phyloP scores from a whole-genome alignment of 2,329 filamentous ascomycete species.

The Arthrobotrys iridis region DNA sequence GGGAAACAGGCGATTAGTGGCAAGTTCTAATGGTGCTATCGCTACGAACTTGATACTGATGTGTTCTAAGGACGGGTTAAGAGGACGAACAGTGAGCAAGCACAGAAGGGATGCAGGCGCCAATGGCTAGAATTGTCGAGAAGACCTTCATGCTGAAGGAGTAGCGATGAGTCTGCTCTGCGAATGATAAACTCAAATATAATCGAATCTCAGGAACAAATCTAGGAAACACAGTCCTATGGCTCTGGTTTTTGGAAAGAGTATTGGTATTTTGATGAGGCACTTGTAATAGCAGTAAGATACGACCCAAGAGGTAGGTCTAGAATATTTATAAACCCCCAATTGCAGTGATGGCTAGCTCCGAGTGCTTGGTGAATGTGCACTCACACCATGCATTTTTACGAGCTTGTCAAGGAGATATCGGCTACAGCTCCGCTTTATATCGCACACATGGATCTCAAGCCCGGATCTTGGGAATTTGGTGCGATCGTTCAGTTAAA shows the following conservation, averaged over 20 bases:
- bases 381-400: not conserved
- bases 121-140: constrained; percentile 42
- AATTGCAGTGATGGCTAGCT: too few species aligned
- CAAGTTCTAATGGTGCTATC: constrained; percentile 51
- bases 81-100: constrained; percentile 52
- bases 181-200: not conserved
- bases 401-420: constrained; percentile 27
- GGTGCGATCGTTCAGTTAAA: constrained; percentile 4
- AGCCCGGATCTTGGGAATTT: not conserved
- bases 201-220: not conserved
- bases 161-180: not conserved
- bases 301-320: not conserved
- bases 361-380: not conserved
- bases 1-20: constrained; percentile 32
- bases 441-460: not conserved
- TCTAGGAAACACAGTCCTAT: constrained; percentile 14
- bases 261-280: not conserved
- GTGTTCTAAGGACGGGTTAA: not conserved
- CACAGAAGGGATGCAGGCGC: constrained; percentile 52
- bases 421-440: constrained; percentile 39
- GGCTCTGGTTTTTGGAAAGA: not conserved
- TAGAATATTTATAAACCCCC: constrained; percentile 15
- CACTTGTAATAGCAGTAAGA: not conserved
- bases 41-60: not conserved
- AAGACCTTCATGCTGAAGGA: constrained; percentile 54